Percentiles rank a stretch among this genome's conserved stretches.
Conservation (phyloP, 2,329 filamentous ascomycete species). For the Coniochaeta ligniaria region DNA sequence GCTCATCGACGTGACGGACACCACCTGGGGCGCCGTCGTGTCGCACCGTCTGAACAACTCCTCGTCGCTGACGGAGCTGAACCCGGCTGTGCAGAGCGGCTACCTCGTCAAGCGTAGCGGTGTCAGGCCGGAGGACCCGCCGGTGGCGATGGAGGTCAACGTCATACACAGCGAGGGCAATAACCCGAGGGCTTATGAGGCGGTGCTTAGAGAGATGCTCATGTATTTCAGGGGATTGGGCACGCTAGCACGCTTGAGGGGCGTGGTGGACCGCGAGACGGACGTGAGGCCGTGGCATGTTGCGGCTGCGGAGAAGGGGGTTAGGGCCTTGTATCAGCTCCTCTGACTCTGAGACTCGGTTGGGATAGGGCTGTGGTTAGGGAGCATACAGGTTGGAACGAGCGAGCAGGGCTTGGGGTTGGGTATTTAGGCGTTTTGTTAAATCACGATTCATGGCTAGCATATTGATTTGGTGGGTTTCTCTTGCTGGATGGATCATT, state of each 20-base stretch:
- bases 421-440: not conserved
- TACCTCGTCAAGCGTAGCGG: conserved; percentile 61
- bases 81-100: conserved; percentile 53
- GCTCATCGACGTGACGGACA: conserved; percentile 65
- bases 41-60: conserved; percentile 59
- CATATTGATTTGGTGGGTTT: not conserved
- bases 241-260: conserved; percentile 60
- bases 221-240: conserved; percentile 61
- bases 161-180: conserved; percentile 50
- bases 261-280: conserved; percentile 48
- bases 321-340: conserved; percentile 55
- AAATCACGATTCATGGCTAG: not conserved
- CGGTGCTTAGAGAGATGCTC: conserved; percentile 63
- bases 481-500: not conserved
- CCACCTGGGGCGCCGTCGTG: conserved; percentile 68
- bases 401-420: not conserved
- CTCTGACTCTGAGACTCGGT: conserved; percentile 52
- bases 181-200: conserved; percentile 47
- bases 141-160: conserved; percentile 56
- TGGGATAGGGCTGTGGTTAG: not conserved
- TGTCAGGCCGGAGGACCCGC: conserved; percentile 46
- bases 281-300: conserved; percentile 74
- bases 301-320: conserved; percentile 62
- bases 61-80: conserved; percentile 43
- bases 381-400: not conserved